Evolutionary conservation across 768 basidiomycete species (phyloP).

Genomic region (Saitozyma podzolica): DNA sequence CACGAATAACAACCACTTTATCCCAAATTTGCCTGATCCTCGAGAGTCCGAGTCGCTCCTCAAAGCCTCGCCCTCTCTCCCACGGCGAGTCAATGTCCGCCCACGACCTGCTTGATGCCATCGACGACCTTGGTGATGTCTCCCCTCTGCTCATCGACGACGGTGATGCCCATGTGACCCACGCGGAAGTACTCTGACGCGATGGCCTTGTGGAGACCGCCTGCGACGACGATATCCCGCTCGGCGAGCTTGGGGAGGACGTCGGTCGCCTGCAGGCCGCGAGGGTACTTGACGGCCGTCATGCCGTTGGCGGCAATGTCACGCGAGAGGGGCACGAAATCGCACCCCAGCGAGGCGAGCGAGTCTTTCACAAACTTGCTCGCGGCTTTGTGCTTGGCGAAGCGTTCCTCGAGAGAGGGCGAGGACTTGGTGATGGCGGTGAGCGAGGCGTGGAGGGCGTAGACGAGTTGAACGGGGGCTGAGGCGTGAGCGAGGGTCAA

Average conservation of each 20-base stretch:
- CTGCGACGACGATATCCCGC: constrained; percentile 77
- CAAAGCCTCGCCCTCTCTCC: too few relatives aligned
- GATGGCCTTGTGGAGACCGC: constrained; percentile 78
- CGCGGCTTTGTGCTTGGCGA: constrained; percentile 70
- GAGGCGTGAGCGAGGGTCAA: constrained; percentile 54
- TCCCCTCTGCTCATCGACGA: constrained; percentile 65
- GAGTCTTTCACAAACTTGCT: constrained; percentile 69
- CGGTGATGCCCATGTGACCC: constrained; percentile 92
- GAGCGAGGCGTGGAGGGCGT: constrained; percentile 83
- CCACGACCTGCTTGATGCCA: constrained; percentile 58
- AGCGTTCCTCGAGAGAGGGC: constrained; percentile 73
- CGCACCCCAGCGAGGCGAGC: constrained; percentile 68
- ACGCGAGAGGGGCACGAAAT: constrained; percentile 63
- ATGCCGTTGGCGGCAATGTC: constrained; percentile 84
- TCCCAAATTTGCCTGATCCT: too few relatives aligned
- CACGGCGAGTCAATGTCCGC: constrained; percentile 9
- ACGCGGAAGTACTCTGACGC: constrained; percentile 92
- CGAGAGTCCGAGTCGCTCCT: too few relatives aligned
- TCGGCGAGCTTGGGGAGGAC: constrained; percentile 69
- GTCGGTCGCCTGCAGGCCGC: constrained; percentile 73
- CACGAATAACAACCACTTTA: too few relatives aligned
- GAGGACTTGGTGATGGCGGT: constrained; percentile 64
- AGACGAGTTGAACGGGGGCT: constrained; percentile 87
- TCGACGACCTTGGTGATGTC: constrained; percentile 74
- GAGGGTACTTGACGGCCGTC: constrained; percentile 81